Percentiles rank a stretch among this genome's conserved stretches.
phyloP scores from a whole-genome alignment of 73 alveolate genomes.

The Paramecium caudatum region DNA sequence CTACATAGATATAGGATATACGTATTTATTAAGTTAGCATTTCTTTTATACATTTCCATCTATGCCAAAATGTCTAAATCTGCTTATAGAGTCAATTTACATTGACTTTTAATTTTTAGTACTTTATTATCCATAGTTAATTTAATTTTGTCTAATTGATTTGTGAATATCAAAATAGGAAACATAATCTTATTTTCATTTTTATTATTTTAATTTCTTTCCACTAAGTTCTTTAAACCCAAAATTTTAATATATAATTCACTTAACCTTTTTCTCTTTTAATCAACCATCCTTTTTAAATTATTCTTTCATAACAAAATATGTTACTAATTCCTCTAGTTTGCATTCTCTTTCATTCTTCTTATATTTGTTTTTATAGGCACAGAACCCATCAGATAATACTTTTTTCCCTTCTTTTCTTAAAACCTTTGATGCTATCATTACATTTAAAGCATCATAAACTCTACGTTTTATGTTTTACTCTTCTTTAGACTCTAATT shows the following conservation, averaged over 20 bases:
- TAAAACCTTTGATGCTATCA: conserved; percentile 89
- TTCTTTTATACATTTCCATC: conserved; percentile 17
- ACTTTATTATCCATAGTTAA: conserved; percentile 21
- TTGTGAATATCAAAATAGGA: conserved; percentile 26
- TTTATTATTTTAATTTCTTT: conserved; percentile 5
- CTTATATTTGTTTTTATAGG: background rate
- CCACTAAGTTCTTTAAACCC: background rate
- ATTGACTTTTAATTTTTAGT: conserved; percentile 21
- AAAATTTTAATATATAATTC: conserved; percentile 13
- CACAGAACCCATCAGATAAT: conserved; percentile 70
- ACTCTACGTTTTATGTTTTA: conserved; percentile 93
- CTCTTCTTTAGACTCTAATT: conserved; percentile 84
- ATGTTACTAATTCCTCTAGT: background rate
- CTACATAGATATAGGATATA: no score
- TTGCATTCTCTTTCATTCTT: background rate
- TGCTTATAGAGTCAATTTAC: background rate
- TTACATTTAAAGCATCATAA: conserved; percentile 93
- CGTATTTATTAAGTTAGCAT: no score
- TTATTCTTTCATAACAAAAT: background rate
- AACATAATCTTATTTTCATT: background rate
- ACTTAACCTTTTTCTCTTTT: conserved; percentile 7
- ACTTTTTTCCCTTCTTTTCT: conserved; percentile 85
- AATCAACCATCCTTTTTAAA: background rate
- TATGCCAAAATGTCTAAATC: conserved; percentile 32
- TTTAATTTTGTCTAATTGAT: background rate